A percentile compares a stretch with the other conserved stretches of the same genome.
These are phyloP conservation scores for Fomitopsis pulvina DNA, from an alignment of 768 basidiomycete species.

Conservation along the genomic window DNA sequence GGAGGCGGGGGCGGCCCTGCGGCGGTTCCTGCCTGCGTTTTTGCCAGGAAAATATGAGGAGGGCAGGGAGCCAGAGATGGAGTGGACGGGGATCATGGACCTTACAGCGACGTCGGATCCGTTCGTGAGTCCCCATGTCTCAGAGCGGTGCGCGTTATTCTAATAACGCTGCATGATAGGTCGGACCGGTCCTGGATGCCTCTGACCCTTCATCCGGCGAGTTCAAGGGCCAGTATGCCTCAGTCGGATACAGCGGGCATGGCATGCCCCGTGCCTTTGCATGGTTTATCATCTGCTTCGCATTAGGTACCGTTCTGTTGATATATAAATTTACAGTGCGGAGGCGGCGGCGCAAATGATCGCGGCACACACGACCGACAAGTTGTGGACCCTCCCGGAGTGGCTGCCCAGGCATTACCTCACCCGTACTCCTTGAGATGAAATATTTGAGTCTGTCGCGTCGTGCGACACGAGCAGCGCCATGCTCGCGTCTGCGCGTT, in stretches of 20 bases:
- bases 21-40: constrained; percentile 51
- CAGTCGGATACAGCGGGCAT: constrained; percentile 71
- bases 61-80: constrained; percentile 56
- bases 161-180: constrained; percentile 29
- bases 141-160: background rate
- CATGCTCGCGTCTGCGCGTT: too few relatives aligned
- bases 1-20: constrained; percentile 40
- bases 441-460: too few relatives aligned
- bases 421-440: too few relatives aligned
- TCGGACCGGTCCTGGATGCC: constrained; percentile 48
- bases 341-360: constrained; percentile 60
- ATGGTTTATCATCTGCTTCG: constrained; percentile 38
- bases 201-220: constrained; percentile 13
- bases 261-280: constrained; percentile 76
- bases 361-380: constrained; percentile 35
- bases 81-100: constrained; percentile 90
- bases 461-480: too few relatives aligned
- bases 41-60: constrained; percentile 49
- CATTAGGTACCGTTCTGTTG: background rate
- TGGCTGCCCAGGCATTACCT: constrained; percentile 52
- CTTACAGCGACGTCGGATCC: constrained; percentile 57
- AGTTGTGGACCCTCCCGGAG: constrained; percentile 43
- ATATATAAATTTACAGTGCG: constrained; percentile 34
- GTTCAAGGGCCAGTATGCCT: constrained; percentile 58
- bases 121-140: constrained; percentile 43